Conservation (phyloP, 2,329 filamentous ascomycete species). For the Sporothrix pallida region DNA sequence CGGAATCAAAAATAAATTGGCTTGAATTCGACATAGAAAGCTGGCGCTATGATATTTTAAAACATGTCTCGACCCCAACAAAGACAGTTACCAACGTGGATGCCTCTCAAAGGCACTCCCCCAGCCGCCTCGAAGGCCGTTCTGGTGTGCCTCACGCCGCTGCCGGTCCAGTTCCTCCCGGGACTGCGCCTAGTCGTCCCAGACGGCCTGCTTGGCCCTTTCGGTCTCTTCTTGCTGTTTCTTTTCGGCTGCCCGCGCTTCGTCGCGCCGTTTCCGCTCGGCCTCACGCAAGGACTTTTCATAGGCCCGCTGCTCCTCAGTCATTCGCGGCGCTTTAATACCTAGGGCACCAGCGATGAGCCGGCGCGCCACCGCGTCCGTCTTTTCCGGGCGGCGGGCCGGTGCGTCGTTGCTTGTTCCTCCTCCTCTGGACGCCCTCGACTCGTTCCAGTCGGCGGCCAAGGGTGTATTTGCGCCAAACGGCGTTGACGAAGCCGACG, state of each 20-base stretch:
- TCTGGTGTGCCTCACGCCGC: neutral
- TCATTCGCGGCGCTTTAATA: constrained; percentile 77
- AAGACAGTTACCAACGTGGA: neutral
- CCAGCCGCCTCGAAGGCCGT: neutral
- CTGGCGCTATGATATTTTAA: constrained; percentile 25
- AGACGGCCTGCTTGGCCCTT: constrained; percentile 80
- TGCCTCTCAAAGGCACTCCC: neutral
- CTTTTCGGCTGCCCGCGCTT: constrained; percentile 70
- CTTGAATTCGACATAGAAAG: neutral
- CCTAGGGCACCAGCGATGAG: constrained; percentile 91
- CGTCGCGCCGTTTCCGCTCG: constrained; percentile 77
- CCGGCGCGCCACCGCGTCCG: constrained; percentile 84
- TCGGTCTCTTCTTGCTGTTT: constrained; percentile 69
- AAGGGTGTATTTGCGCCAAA: constrained; percentile 14
- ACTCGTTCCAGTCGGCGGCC: constrained; percentile 25
- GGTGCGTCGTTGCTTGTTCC: constrained; percentile 25
- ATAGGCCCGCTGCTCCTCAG: constrained; percentile 87
- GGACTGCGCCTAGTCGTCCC: constrained; percentile 67
- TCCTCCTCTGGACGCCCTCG: neutral
- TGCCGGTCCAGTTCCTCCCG: constrained; percentile 15
- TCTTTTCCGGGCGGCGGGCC: constrained; percentile 76
- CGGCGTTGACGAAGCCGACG: constrained; percentile 8
- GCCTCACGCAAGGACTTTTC: constrained; percentile 82
- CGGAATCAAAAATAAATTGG: neutral
- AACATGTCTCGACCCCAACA: neutral